Conservation (phyloP, 179 eudicot species). For the Gypsophila paniculata region DNA sequence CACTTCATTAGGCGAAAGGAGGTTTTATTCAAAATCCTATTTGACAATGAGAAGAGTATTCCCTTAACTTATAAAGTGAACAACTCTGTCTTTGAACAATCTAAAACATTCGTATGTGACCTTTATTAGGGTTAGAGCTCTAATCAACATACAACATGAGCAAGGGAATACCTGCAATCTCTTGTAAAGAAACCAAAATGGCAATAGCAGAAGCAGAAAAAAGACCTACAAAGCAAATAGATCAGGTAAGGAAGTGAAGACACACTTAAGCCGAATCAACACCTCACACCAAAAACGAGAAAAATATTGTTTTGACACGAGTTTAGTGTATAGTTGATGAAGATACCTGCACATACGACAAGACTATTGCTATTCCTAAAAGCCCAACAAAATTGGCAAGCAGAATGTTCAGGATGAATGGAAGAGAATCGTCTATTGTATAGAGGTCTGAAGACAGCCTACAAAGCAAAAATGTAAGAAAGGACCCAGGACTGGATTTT, state of each 20-base stretch:
- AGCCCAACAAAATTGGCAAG: constrained; percentile 89
- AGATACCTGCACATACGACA: constrained; percentile 80
- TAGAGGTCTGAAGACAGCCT: constrained; percentile 97
- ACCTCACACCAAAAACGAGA: not conserved
- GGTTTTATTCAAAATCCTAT: too few relatives aligned
- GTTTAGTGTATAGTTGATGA: not conserved
- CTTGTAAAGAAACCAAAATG: constrained; percentile 86
- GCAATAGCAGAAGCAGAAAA: constrained; percentile 69
- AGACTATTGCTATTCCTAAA: constrained; percentile 69
- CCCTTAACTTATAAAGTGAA: too few relatives aligned
- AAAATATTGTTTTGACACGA: not conserved
- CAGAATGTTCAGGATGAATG: constrained; percentile 95
- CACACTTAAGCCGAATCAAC: not conserved
- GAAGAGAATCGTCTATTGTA: constrained; percentile 94
- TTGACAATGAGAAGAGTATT: too few relatives aligned
- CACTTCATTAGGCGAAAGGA: too few relatives aligned
- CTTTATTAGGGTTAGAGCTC: not conserved
- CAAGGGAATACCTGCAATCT: constrained; percentile 63
- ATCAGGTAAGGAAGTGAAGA: constrained; percentile 2
- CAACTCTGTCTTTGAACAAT: too few relatives aligned
- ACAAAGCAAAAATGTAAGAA: constrained; percentile 30
- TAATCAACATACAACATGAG: not conserved
- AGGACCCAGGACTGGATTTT: constrained; percentile 7
- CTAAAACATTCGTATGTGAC: too few relatives aligned
- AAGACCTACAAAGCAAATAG: constrained; percentile 47